Conservation (phyloP, 768 basidiomycete genomes). For the Boletus barrowsii region DNA sequence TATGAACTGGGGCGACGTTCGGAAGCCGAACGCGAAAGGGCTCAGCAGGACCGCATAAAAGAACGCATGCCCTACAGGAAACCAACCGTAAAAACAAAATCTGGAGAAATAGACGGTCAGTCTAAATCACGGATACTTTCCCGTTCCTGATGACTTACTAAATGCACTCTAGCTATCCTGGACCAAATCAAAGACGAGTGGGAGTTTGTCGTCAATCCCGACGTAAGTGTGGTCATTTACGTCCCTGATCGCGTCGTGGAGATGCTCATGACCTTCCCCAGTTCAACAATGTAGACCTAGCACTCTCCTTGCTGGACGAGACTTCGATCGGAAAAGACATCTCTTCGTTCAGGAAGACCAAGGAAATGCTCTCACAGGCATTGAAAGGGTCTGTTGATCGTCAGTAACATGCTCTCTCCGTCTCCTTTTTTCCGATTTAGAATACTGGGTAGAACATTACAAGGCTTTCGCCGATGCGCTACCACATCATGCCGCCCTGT, state of each 20-base stretch:
- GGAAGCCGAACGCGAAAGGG: constrained; percentile 62
- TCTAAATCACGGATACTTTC: constrained; percentile 6
- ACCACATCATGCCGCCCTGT: constrained; percentile 80
- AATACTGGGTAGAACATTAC: constrained; percentile 66
- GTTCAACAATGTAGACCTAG: constrained; percentile 95
- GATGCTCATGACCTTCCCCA: constrained; percentile 29
- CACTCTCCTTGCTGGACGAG: constrained; percentile 82
- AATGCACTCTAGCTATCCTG: constrained; percentile 57
- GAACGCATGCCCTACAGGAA: constrained; percentile 63
- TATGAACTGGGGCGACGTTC: constrained; percentile 56
- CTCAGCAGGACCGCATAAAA: constrained; percentile 65
- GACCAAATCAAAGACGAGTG: constrained; percentile 87
- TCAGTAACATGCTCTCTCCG: constrained; percentile 36
- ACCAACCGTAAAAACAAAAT: constrained; percentile 50
- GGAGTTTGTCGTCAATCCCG: constrained; percentile 81
- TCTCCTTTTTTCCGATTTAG: constrained; percentile 1
- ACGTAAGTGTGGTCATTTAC: constrained; percentile 46
- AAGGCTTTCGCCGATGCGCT: constrained; percentile 93
- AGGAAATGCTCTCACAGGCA: constrained; percentile 72
- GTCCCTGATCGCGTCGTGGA: not conserved
- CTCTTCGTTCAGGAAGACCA: constrained; percentile 72
- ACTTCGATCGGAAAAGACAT: constrained; percentile 71
- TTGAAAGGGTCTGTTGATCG: constrained; percentile 88
- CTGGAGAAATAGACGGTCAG: constrained; percentile 85
- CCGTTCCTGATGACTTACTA: not conserved